Conservation (phyloP, 768 basidiomycete genomes). For the Chlorophyllum brunneum region DNA sequence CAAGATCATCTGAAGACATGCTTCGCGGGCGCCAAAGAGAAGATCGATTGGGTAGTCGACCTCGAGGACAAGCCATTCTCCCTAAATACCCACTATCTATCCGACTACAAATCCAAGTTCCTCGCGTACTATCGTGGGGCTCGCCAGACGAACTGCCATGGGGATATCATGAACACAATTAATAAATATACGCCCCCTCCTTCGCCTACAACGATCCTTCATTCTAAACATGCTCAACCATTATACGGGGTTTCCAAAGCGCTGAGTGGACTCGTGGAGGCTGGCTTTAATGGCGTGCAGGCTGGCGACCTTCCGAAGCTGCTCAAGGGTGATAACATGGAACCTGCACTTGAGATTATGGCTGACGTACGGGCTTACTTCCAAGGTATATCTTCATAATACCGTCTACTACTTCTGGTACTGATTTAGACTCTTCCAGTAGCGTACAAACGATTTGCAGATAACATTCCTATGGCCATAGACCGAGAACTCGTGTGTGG, state of each 20-base stretch:
- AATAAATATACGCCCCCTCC: constrained; percentile 5
- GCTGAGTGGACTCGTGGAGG: constrained; percentile 29
- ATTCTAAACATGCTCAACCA: not conserved
- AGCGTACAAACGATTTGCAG: constrained; percentile 55
- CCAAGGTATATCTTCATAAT: constrained; percentile 44
- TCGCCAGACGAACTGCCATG: constrained; percentile 27
- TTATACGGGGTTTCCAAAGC: constrained; percentile 27
- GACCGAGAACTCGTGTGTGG: constrained; percentile 55
- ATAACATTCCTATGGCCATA: constrained; percentile 53
- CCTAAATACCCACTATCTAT: constrained; percentile 47
- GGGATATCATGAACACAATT: constrained; percentile 23
- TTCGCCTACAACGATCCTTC: not conserved
- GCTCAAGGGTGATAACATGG: constrained; percentile 47
- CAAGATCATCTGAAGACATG: constrained; percentile 47
- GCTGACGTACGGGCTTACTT: constrained; percentile 71
- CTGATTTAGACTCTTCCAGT: constrained; percentile 31
- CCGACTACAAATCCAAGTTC: constrained; percentile 40
- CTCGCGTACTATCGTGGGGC: constrained; percentile 43
- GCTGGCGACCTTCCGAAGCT: constrained; percentile 45
- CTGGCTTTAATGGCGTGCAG: constrained; percentile 36
- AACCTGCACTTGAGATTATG: constrained; percentile 62
- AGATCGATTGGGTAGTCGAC: constrained; percentile 44
- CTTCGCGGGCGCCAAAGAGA: constrained; percentile 31
- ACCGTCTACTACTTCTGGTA: not conserved
- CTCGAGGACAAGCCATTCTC: constrained; percentile 51